Evolutionary conservation across 1,284 basidiomycete species (phyloP).

Genomic region (Volvariella surrecta): DNA sequence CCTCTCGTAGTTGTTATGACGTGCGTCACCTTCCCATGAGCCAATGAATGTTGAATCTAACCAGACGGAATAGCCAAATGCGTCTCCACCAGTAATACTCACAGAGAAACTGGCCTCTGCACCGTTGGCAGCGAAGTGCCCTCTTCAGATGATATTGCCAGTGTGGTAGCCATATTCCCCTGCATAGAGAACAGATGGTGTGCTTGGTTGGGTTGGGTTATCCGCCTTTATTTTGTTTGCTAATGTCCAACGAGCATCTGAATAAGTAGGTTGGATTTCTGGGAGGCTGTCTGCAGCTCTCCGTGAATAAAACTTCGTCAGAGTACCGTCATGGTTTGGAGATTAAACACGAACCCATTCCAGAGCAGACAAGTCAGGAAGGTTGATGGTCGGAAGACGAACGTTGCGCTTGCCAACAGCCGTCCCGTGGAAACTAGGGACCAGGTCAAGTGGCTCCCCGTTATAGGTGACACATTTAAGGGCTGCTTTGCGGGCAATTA

Average conservation of each 20-base stretch:
- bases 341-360: constrained; percentile 27
- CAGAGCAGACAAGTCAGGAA: constrained; percentile 24
- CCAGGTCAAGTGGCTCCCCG: constrained; percentile 19
- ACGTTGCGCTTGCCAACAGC: constrained; percentile 19
- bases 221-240: constrained; percentile 28
- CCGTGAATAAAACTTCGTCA: constrained; percentile 5
- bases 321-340: neutral
- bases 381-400: constrained; percentile 21
- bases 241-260: constrained; percentile 28
- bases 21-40: constrained; percentile 34
- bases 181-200: constrained; percentile 35
- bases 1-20: constrained; percentile 22
- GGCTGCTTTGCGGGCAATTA: constrained; percentile 30
- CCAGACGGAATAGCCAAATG: constrained; percentile 43
- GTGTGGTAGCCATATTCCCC: constrained; percentile 48
- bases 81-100: constrained; percentile 35
- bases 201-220: constrained; percentile 24
- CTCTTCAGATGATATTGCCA: constrained; percentile 48
- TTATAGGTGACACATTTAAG: constrained; percentile 32
- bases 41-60: constrained; percentile 39
- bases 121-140: constrained; percentile 35
- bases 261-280: constrained; percentile 24
- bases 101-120: constrained; percentile 30
- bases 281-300: constrained; percentile 30
- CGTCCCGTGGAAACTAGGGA: constrained; percentile 30